A percentile compares a stretch with the other conserved stretches of the same genome.
phyloP scores from a whole-genome alignment of 768 basidiomycete genomes.

The Cubamyces sp. region DNA sequence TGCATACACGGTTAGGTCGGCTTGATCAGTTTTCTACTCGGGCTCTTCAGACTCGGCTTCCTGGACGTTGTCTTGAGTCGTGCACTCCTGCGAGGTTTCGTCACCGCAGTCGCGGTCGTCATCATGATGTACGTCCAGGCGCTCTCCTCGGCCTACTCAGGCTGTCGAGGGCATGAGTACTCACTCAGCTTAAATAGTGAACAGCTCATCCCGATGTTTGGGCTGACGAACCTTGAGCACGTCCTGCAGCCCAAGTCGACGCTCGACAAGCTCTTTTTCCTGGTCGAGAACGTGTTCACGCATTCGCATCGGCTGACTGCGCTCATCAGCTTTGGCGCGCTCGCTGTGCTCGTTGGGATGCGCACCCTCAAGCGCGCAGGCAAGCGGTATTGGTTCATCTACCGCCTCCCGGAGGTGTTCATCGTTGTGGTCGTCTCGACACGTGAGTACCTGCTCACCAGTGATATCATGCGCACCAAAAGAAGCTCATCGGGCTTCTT shows the following conservation, averaged over 20 bases:
- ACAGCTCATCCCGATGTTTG: constrained; percentile 90
- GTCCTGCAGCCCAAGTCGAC: constrained; percentile 65
- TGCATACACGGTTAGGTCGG: constrained; percentile 58
- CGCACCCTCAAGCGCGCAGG: constrained; percentile 61
- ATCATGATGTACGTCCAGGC: constrained; percentile 70
- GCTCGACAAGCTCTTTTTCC: constrained; percentile 76
- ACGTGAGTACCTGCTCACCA: constrained; percentile 43
- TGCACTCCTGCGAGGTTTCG: constrained; percentile 85
- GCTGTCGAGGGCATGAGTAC: neutral
- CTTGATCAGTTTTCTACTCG: constrained; percentile 81
- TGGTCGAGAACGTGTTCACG: constrained; percentile 59
- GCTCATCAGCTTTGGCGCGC: constrained; percentile 70
- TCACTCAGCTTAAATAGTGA: constrained; percentile 50
- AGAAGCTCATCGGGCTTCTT: no score
- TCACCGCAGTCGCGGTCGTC: constrained; percentile 82
- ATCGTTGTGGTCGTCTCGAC: constrained; percentile 85
- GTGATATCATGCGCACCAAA: neutral
- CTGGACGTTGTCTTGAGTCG: constrained; percentile 92
- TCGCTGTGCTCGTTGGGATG: constrained; percentile 66
- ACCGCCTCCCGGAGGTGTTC: constrained; percentile 88
- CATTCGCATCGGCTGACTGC: constrained; percentile 71
- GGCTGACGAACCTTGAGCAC: constrained; percentile 62
- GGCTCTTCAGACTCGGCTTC: constrained; percentile 88
- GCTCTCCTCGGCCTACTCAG: neutral
- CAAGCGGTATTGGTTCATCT: constrained; percentile 69